Percentiles rank a stretch among this genome's conserved stretches.
Conservation (phyloP, 495 filamentous ascomycete genomes). For the Daldinia bambusicola region DNA sequence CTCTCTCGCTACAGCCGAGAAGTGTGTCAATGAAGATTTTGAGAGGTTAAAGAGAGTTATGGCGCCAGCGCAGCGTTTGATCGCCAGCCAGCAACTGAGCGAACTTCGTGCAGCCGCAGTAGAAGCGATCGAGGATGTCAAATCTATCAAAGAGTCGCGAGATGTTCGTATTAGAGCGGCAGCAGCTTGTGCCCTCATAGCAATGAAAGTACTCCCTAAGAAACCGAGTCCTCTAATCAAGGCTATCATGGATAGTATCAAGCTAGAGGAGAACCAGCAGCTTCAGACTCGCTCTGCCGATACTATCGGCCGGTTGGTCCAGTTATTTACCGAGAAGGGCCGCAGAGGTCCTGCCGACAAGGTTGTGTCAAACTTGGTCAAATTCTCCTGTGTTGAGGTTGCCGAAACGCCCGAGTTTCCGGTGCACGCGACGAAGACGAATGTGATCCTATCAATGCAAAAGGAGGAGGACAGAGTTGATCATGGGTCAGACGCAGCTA, state of each 20-base stretch:
- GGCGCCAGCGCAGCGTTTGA: conserved; percentile 83
- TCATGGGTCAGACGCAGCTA: conserved; percentile 80
- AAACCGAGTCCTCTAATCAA: conserved; percentile 92
- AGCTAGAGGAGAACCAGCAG: conserved; percentile 90
- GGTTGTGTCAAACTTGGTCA: conserved; percentile 90
- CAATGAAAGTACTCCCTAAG: conserved; percentile 86
- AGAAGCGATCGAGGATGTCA: conserved; percentile 79
- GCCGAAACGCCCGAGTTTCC: conserved; percentile 97
- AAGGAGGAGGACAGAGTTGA: conserved; percentile 98
- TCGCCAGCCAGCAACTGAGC: conserved; percentile 75
- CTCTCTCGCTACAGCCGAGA: conserved; percentile 85
- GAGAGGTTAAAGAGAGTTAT: conserved; percentile 85
- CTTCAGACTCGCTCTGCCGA: conserved; percentile 88
- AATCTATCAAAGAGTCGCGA: conserved; percentile 77
- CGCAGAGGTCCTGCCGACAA: conserved; percentile 88
- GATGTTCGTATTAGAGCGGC: conserved; percentile 89
- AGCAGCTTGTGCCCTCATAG: conserved; percentile 85
- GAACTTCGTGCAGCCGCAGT: conserved; percentile 76
- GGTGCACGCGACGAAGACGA: conserved; percentile 75
- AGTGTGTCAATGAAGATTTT: conserved; percentile 82
- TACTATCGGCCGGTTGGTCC: conserved; percentile 84
- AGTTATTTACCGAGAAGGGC: conserved; percentile 78
- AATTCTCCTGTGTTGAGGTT: conserved; percentile 96
- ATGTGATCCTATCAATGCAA: conserved; percentile 85
- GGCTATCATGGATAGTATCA: conserved; percentile 97